Evolutionary conservation across 2,329 filamentous ascomycete species (phyloP), one percentile per base, ranked within the genome.

Genomic region (Cadophora sp.): DNA sequence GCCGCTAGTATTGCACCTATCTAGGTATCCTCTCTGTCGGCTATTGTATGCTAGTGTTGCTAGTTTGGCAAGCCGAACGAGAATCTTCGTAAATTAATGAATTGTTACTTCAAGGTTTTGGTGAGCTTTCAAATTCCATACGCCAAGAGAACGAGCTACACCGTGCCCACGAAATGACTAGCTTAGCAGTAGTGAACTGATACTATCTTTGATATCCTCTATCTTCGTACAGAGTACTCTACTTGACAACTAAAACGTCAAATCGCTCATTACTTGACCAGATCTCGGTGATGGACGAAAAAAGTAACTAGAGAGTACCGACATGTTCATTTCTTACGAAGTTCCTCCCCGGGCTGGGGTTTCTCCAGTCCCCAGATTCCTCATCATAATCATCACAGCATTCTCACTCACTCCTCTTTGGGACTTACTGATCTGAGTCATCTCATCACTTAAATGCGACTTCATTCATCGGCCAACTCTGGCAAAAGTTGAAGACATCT

Each of bases 391-490:
- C 5, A 11, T 6, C 31, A 34, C 40, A 43, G 14, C 43, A 22
- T 48, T 22, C 19, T 16, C 40, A 19, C 40, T 43, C 24, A 26
- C 7, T 34, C 29, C 34, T 14, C 29, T 58, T 3, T 3, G 12
- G 6, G 16, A 43, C 34, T 37, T 37, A 24, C 55, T 24, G 7
- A 24, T 43, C 56, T 59, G 34, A 26, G 56, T 59, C 34, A 59
- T 59, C 55, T 58, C 31, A 59, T 40, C 56, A 59, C 56, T 26
- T 59, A 40, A 59, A 59, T 1, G 12, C 2, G 34, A 40, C 56
- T 34, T 14, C 56, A 43, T 43, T 27, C 3, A 24, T 14, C 16
- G 4, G 22, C 56, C 12, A 59, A 40, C 11, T 40, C 11, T 19
- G 22, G 34, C 34, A 12, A 7, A 43, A 22, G 27, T 22, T 22